These are phyloP conservation scores for Podospora fimiseda DNA, from an alignment of 495 filamentous ascomycete species.

Conservation along the genomic window DNA sequence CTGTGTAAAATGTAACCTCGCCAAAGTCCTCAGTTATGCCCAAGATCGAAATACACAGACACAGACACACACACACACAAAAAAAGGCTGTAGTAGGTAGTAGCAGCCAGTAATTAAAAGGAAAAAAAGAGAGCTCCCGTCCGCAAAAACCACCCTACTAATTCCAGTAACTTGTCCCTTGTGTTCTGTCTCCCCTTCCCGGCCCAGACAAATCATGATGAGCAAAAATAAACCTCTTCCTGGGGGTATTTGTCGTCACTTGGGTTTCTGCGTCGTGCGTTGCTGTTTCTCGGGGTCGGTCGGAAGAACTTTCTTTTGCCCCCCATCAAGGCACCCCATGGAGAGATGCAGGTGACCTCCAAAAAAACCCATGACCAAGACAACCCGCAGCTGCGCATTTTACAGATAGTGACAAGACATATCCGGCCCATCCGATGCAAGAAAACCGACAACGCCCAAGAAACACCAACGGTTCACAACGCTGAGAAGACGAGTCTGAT, in stretches of 20 bases:
- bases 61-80: slow-evolving; percentile 7
- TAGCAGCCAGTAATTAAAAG: slow-evolving; percentile 6
- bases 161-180: slow-evolving; percentile 7
- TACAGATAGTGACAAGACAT: slow-evolving; percentile 5
- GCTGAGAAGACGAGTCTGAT: not conserved
- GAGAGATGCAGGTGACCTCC: not conserved
- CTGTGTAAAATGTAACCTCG: not conserved
- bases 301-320: not conserved
- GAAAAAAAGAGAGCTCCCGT: slow-evolving; percentile 5
- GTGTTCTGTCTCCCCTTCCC: slow-evolving; percentile 4
- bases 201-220: not conserved
- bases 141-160: slow-evolving; percentile 8
- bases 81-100: slow-evolving; percentile 1
- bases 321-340: not conserved
- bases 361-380: not conserved
- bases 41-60: slow-evolving; percentile 27
- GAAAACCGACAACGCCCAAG: slow-evolving; percentile 26
- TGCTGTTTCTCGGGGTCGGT: no score
- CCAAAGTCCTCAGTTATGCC: slow-evolving; percentile 22
- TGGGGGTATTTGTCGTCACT: not conserved
- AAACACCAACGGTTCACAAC: slow-evolving; percentile 18
- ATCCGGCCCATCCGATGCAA: slow-evolving; percentile 20
- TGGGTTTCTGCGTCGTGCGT: not conserved
- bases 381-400: no score
- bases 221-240: not conserved